Evolutionary conservation across 2,329 filamentous ascomycete species (phyloP).

Genomic region (Aspergillus amoenus): DNA sequence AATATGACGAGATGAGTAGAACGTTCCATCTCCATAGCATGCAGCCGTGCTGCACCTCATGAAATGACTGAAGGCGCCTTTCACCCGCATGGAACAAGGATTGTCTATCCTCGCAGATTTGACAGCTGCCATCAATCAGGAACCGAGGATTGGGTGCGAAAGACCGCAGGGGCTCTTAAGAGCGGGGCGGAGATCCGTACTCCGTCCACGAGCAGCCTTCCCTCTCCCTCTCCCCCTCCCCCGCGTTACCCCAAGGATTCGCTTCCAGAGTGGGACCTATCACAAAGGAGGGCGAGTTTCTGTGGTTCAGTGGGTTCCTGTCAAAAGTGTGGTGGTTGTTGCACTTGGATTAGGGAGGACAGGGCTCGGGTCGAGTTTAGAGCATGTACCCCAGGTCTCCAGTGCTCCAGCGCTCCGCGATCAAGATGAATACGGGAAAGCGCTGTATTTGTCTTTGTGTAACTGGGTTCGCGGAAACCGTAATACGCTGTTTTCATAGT

Average conservation of each 20-base stretch:
- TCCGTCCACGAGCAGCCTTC: conserved; percentile 1
- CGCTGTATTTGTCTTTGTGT: not conserved
- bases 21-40: not conserved
- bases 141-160: conserved; percentile 2
- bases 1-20: not conserved
- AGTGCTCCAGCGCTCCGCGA: not conserved
- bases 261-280: not conserved
- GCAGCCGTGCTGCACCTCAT: not conserved
- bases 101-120: too few species aligned
- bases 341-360: not conserved
- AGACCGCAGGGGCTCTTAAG: not conserved
- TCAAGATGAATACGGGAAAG: not conserved
- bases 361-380: not conserved
- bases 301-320: not conserved
- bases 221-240: not conserved
- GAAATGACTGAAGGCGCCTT: not conserved
- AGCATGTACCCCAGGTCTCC: not conserved
- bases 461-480: not conserved
- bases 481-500: not conserved
- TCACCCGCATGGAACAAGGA: not conserved
- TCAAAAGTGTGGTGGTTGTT: not conserved
- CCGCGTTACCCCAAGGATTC: not conserved
- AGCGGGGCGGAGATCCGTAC: conserved; percentile 10
- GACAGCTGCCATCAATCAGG: not conserved
- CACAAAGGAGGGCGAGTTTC: not conserved